Evolutionary conservation across 164 flowering plant genomes (phyloP), one percentile per base, ranked within the genome.

Genomic region (Santalum album): DNA sequence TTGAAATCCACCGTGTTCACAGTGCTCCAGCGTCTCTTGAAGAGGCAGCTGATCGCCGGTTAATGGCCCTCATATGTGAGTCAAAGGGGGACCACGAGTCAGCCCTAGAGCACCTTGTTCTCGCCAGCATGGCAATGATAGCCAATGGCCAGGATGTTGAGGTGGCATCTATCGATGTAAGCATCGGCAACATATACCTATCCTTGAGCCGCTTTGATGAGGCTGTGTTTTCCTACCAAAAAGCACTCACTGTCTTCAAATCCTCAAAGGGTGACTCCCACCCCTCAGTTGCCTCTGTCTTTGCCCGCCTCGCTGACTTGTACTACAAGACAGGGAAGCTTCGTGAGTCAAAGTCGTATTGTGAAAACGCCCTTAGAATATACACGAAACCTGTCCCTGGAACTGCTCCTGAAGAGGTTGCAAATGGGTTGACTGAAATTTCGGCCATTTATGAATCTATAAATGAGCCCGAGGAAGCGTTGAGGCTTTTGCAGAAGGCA

Each of bases 81-180:
- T 95, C 97, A 21, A 89, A 83, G 62, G 90, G 92, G 25, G 97
- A 89, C 46, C 83, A 83, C 53, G 99, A 92, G 67, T 42, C 86
- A 25, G 96, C 99, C 43, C 87, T 92, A 16, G 99, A 92, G 74
- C 96, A 92, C 66, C 96, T 92, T 59, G 99, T 92, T 61, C 91
- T 92, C 27, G 90, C 99, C 59, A 85, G 95, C 71, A 87, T 89
- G 97, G 94, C 96, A 21, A 86, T 92, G 94, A 79, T 85, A 57
- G 86, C 99, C 42, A 82, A 79, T 59, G 95, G 91, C 54, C 94
- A 80, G 48, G 97, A 92, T 29, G 75, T 49, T 47, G 99, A 92
- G 70, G 95, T 89, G 59, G 99, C 99, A 35, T 64, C 96, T 10
- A 89, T 92, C 50, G 99, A 92, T 71, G 82, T 87, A 55, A 73